Conservation (phyloP, 2,329 filamentous ascomycete genomes). For the Calonectria henricotiae region DNA sequence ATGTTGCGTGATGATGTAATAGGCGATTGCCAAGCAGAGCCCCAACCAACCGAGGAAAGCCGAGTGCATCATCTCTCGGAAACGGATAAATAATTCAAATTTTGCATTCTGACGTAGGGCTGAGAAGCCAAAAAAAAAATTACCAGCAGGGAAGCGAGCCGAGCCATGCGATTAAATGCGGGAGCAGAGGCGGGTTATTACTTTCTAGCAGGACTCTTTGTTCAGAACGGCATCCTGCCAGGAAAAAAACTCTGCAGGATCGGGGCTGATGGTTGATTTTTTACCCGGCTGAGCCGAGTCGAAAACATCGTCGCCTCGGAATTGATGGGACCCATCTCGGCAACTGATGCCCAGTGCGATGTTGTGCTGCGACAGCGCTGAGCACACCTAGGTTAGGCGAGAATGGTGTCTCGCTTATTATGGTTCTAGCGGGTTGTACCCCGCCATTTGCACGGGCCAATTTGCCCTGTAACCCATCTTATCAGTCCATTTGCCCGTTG, state of each 20-base stretch:
- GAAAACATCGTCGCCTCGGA: conserved; percentile 20
- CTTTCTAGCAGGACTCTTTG: background rate
- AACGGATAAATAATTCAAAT: background rate
- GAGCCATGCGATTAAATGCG: background rate
- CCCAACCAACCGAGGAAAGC: conserved; percentile 6
- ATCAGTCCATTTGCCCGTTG: conserved; percentile 6
- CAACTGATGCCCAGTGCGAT: background rate
- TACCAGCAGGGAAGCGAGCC: background rate
- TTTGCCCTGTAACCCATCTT: conserved; percentile 16
- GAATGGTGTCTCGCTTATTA: conserved; percentile 31
- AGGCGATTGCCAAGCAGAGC: background rate
- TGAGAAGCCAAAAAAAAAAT: background rate
- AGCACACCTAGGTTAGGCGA: background rate
- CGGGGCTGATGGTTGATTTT: conserved; percentile 15
- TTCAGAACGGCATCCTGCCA: background rate
- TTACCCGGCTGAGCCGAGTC: conserved; percentile 20
- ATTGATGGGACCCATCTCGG: conserved; percentile 9
- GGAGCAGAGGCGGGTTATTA: background rate
- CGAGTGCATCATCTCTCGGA: background rate
- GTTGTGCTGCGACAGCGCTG: conserved; percentile 6
- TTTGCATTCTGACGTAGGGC: background rate
- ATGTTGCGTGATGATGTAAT: conserved; percentile 10
- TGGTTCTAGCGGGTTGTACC: conserved; percentile 13
- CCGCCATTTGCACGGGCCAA: conserved; percentile 24
- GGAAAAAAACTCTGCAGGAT: background rate